Percentiles rank a stretch among this genome's conserved stretches.
Evolutionary conservation across 2,329 filamentous ascomycete species (phyloP).

Genomic region (Xylaria sp.): DNA sequence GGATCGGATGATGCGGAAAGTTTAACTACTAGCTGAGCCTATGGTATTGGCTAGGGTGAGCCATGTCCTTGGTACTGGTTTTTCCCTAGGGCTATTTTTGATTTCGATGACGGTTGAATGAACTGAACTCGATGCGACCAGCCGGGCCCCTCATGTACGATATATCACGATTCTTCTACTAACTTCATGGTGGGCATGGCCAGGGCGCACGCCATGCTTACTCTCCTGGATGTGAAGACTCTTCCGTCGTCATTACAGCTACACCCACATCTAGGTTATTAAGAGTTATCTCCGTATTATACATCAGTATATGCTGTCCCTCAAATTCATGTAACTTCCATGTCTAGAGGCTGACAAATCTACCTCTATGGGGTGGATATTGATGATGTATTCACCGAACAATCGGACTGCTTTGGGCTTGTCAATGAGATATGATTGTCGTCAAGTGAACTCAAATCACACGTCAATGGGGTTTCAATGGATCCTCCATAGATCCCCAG

Average conservation of each 20-base stretch:
- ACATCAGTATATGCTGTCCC: neutral
- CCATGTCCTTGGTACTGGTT: slow-evolving; percentile 33
- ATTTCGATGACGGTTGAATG: slow-evolving; percentile 34
- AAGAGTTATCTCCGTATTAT: slow-evolving; percentile 21
- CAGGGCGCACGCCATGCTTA: neutral
- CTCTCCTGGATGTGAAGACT: neutral
- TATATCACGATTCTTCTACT: neutral
- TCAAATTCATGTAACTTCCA: neutral
- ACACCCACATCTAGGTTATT: neutral
- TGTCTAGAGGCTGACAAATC: slow-evolving; percentile 3
- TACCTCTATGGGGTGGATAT: slow-evolving; percentile 13
- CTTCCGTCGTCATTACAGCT: slow-evolving; percentile 25
- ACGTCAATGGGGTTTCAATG: neutral
- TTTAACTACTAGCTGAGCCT: neutral
- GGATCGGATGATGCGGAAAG: slow-evolving; percentile 25
- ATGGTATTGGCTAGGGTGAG: slow-evolving; percentile 19
- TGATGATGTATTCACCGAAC: slow-evolving; percentile 32
- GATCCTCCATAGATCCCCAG: too few species aligned
- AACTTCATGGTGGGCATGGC: neutral
- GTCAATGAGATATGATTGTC: slow-evolving; percentile 35
- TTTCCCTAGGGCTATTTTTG: slow-evolving; percentile 6
- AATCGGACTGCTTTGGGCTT: neutral
- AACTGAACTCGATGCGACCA: slow-evolving; percentile 10
- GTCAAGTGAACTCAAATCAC: slow-evolving; percentile 36
- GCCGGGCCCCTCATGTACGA: slow-evolving; percentile 2